Evolutionary conservation across 352 stramenopile genomes (phyloP).

Genomic region (Pythium brassicae): DNA sequence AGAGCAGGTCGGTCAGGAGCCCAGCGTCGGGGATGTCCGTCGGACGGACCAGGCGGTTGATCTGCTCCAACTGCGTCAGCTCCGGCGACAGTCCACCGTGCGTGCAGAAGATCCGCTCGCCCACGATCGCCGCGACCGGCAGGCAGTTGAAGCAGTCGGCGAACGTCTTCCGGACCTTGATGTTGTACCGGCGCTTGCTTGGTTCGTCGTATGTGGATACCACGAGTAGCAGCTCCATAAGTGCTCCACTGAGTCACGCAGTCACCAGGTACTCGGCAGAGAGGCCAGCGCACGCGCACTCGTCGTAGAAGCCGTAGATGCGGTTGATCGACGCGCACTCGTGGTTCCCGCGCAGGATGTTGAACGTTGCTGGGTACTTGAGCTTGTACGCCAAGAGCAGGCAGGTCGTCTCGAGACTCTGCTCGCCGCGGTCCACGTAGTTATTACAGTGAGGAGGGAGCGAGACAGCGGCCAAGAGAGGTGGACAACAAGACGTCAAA

Average conservation of each 20-base stretch:
- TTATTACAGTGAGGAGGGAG: slow-evolving; percentile 21
- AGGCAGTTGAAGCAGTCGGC: slow-evolving; percentile 99
- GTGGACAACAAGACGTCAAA: too few relatives aligned
- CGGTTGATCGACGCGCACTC: slow-evolving; percentile 79
- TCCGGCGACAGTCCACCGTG: slow-evolving; percentile 92
- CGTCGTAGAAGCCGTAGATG: slow-evolving; percentile 96
- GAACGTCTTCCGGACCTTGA: slow-evolving; percentile 95
- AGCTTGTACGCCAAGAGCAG: slow-evolving; percentile 85
- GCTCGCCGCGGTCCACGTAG: slow-evolving; percentile 87
- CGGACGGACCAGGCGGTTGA: slow-evolving; percentile 83
- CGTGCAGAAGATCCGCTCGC: slow-evolving; percentile 95
- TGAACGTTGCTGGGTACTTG: slow-evolving; percentile 81
- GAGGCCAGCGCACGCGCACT: slow-evolving; percentile 87
- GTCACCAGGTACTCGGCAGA: too few relatives aligned
- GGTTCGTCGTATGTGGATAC: too few relatives aligned
- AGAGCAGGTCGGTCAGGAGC: slow-evolving; percentile 69
- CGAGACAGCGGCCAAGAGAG: too few relatives aligned
- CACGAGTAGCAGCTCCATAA: too few relatives aligned
- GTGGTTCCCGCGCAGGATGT: slow-evolving; percentile 80
- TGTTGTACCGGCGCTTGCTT: slow-evolving; percentile 90
- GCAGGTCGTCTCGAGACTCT: slow-evolving; percentile 81
- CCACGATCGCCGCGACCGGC: slow-evolving; percentile 66
- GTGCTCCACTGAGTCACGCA: too few relatives aligned
- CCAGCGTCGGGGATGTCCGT: slow-evolving; percentile 81
- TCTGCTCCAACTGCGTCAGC: slow-evolving; percentile 97